phyloP scores from a whole-genome alignment of 164 flowering plant genomes.

The Berberis thunbergii region DNA sequence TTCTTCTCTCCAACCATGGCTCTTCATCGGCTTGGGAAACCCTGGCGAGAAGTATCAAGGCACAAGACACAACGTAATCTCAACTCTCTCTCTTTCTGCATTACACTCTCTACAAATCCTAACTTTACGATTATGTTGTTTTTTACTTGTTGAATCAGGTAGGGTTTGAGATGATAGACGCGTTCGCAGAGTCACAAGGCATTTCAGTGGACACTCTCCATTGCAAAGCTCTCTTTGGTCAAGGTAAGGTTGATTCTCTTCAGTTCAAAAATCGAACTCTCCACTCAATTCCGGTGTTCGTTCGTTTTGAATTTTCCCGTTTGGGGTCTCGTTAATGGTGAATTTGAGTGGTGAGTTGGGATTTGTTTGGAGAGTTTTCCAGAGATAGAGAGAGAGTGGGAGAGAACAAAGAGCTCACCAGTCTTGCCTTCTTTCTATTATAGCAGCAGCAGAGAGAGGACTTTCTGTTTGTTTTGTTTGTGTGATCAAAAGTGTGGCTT shows the following conservation, averaged over 20 bases:
- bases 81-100: neutral
- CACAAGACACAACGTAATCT: constrained; percentile 77
- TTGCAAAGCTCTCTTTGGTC: constrained; percentile 84
- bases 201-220: constrained; percentile 50
- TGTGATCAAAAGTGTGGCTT: neutral
- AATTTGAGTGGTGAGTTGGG: neutral
- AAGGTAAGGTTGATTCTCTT: constrained; percentile 33
- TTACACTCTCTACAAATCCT: neutral
- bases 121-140: neutral
- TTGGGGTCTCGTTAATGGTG: constrained; percentile 5
- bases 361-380: neutral
- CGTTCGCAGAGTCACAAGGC: constrained; percentile 63
- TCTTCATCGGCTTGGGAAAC: constrained; percentile 88
- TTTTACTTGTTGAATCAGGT: constrained; percentile 32
- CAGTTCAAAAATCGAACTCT: too few species aligned
- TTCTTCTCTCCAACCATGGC: constrained; percentile 59
- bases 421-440: constrained; percentile 34
- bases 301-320: neutral
- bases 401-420: constrained; percentile 54
- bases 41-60: constrained; percentile 84
- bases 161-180: constrained; percentile 88
- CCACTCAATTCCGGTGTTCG: too few species aligned
- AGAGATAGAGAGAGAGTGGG: constrained; percentile 28
- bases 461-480: constrained; percentile 2
- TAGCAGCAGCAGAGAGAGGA: constrained; percentile 5